Percentiles rank a stretch among this genome's conserved stretches.
Evolutionary conservation across 1,139 yeast species (phyloP).

Genomic region (Kurtzmaniella quercitrusa): DNA sequence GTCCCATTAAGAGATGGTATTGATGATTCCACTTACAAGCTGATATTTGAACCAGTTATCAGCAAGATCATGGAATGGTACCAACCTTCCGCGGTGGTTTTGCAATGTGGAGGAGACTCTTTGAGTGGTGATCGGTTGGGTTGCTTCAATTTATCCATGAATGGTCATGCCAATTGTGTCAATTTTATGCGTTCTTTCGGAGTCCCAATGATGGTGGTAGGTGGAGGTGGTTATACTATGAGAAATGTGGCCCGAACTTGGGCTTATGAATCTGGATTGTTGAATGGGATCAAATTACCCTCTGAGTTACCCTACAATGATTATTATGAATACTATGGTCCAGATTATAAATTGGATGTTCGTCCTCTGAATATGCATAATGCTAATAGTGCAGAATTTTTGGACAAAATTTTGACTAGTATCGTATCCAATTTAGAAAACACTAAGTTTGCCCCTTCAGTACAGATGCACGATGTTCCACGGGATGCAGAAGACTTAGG

Average conservation of each 20-base stretch:
- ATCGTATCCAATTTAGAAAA: constrained; percentile 76
- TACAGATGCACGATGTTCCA: constrained; percentile 88
- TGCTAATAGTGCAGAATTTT: constrained; percentile 89
- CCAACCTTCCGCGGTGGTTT: constrained; percentile 88
- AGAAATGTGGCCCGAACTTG: constrained; percentile 94
- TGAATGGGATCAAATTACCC: constrained; percentile 75
- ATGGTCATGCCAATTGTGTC: constrained; percentile 94
- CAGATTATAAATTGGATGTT: constrained; percentile 89
- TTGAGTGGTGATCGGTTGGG: constrained; percentile 89
- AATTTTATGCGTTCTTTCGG: constrained; percentile 83
- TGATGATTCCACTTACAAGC: constrained; percentile 82
- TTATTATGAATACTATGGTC: constrained; percentile 95
- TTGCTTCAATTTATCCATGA: constrained; percentile 86
- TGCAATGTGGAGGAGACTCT: constrained; percentile 93
- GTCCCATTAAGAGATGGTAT: constrained; percentile 92
- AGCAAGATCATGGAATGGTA: constrained; percentile 84
- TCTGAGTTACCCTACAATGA: constrained; percentile 91
- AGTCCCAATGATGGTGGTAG: constrained; percentile 85
- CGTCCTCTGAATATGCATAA: constrained; percentile 96
- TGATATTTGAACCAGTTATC: constrained; percentile 84
- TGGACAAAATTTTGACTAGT: constrained; percentile 77
- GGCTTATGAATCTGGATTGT: constrained; percentile 90
- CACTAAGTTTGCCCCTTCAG: constrained; percentile 93
- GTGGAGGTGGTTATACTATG: constrained; percentile 99
- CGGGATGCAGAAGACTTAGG: constrained; percentile 79